Evolutionary conservation across 129 eudicot genomes (phyloP).

Genomic region (Tanacetum coccineum): DNA sequence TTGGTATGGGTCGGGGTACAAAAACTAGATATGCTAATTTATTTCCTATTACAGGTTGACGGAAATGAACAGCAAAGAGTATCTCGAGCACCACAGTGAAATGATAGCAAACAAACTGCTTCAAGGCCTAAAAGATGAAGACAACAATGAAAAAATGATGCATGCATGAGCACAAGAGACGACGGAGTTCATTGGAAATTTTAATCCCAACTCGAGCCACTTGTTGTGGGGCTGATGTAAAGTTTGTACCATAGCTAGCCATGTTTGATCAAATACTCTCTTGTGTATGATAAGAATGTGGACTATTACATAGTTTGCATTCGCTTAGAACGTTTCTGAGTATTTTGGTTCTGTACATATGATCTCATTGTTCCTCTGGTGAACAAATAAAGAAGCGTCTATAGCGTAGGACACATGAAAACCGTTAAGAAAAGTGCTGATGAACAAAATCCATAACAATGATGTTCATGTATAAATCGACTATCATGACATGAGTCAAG

Average conservation of each 20-base stretch:
- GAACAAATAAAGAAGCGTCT: background rate
- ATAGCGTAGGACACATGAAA: no score
- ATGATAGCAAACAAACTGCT: slow-evolving; percentile 34
- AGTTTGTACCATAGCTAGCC: slow-evolving; percentile 2
- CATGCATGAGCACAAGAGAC: slow-evolving; percentile 23
- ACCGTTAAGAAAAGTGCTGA: no score
- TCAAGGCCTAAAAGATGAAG: slow-evolving; percentile 16
- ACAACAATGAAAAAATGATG: slow-evolving; percentile 22
- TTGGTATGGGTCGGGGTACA: no score
- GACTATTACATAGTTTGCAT: background rate
- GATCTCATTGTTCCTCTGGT: background rate
- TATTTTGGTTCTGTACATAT: background rate
- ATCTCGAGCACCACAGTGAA: slow-evolving; percentile 63
- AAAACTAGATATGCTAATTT: no score
- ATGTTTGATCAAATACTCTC: background rate
- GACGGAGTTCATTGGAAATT: background rate
- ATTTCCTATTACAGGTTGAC: slow-evolving; percentile 45
- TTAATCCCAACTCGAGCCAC: slow-evolving; percentile 1
- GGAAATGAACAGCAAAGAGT: slow-evolving; percentile 82
- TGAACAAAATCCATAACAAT: no score
- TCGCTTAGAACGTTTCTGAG: background rate
- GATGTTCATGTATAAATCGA: no score
- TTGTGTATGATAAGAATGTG: background rate
- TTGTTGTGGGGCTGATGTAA: background rate
- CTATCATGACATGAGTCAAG: no score